Evolutionary conservation across 2,329 filamentous ascomycete species (phyloP), one percentile per base, ranked within the genome.

Genomic region (Cercospora citrullina): DNA sequence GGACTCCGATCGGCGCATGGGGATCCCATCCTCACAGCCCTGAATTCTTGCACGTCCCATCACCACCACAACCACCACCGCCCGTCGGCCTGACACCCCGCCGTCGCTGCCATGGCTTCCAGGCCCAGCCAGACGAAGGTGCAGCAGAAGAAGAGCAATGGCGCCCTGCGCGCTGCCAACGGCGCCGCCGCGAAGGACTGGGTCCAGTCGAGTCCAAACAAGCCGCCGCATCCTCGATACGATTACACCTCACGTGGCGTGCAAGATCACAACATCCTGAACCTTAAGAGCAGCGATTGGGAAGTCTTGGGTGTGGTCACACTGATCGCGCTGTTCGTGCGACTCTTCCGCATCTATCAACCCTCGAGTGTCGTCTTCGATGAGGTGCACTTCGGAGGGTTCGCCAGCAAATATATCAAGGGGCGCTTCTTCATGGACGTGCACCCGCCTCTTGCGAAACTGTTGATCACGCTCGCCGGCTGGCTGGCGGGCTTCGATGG

Each of bases 401-500:
- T 99, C 79, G 95, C 95, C 72, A 93, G 91, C 75, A 99, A 99
- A 82, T 99, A 99, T 81, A 98, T 99, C 86, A 98, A 99, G 85
- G 95, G 95, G 77, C 91, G 87, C 79, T 99, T 99, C 87, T 99
- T 99, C 81, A 99, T 99, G 95, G 95, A 99, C 79, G 95, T 99
- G n/a, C 95, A 99, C 79, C 95, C 95, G 33, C 95, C 95, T 57
- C 86, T 99, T 69, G 95, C 95, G 73, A 99, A 99, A 85, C 88
- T 99, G 79, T 89, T 99, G 74, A 94, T 99, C 76, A 96, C 95
- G 63, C 87, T 99, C 69, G 93, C 94, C 71, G 95, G 94, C 74
- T 99, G 91, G 90, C 82, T 97, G 71, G 95, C 94, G 75, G 95
- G 95, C 64, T 99, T 98, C 80, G 88, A 97, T 78, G 95, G 95